Base-by-base conservation (phyloP, 148 eudicot genomes). In the Amaranthus palmeri region DNA sequence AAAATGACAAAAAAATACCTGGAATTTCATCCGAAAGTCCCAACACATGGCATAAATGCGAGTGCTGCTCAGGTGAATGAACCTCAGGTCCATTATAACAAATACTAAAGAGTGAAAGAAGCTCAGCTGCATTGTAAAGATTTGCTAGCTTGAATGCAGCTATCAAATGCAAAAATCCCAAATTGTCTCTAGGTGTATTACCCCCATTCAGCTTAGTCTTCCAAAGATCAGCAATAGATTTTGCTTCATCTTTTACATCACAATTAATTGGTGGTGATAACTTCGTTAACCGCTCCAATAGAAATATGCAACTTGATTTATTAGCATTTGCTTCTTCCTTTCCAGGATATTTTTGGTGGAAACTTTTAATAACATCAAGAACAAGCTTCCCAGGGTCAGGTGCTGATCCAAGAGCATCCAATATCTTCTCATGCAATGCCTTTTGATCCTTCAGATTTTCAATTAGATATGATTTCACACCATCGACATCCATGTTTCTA, bases 341-440 rank as follows among this genome's bases (percentile, higher is more conserved):
- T 8, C 48, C 68, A 17, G 42, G 43, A 40, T 48, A 72, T 36
- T 63, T 61, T 43, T 60, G n/a, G 57, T 63, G 67, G 68, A 78
- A 74, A 41, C 59, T 68, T 55, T 40, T 61, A 61, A 80, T 68
- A 7, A 79, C 82, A 71, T 80, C 74, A 74, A 86, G 82, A 75
- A 84, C 83, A 80, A 86, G 81, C 59, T 74, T 73, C 8, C 81
- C 84, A 15, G 86, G 86, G 71, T 84, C 80, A 10, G 73, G 7
- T 65, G 85, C 81, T 65, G 71, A 54, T 65, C 40, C 76, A 59
- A 82, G 74, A 56, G 79, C 65, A 50, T 61, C 67, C 43, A 81
- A 70, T 68, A 74, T 69, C 71, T 69, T 69, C 50, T 68, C 72
- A 55, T 15, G 55, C 43, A 68, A 76, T 14, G 6, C 13, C 48